A percentile compares a stretch with the other conserved stretches of the same genome.
Conservation (phyloP, 306 rosid genomes). For the Dalbergia cochinchinensis region DNA sequence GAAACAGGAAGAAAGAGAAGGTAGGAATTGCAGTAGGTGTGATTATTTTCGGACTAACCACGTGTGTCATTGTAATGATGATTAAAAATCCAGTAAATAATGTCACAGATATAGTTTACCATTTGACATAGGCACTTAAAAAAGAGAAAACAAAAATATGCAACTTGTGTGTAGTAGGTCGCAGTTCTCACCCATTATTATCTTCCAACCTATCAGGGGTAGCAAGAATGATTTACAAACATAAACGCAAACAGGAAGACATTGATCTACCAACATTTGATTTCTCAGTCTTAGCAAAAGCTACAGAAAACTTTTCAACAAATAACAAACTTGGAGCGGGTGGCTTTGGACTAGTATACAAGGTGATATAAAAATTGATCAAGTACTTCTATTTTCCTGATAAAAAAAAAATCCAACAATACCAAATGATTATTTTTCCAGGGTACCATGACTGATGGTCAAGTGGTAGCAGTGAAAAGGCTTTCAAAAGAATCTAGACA, state of each 20-base stretch:
- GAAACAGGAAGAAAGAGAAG: constrained; percentile 8
- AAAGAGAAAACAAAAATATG: too few species aligned
- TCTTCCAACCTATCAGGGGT: background rate
- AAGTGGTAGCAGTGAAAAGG: background rate
- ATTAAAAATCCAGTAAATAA: constrained; percentile 21
- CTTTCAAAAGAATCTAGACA: background rate
- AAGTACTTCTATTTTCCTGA: background rate
- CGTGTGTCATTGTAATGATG: constrained; percentile 16
- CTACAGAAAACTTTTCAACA: background rate
- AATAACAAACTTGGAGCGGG: background rate
- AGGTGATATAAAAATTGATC: background rate
- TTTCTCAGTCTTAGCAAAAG: background rate
- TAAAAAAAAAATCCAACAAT: too few species aligned
- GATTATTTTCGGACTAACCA: constrained; percentile 25
- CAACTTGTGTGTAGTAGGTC: background rate
- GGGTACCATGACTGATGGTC: background rate
- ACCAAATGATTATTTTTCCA: too few species aligned
- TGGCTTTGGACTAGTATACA: background rate
- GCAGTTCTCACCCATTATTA: too few species aligned
- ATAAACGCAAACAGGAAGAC: background rate
- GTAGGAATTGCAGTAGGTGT: constrained; percentile 4
- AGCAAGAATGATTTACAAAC: background rate
- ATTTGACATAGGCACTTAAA: background rate
- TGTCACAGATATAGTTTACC: background rate
- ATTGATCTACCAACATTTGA: background rate